Conservation (phyloP, 164 flowering plant species). For the Cinnamomum micranthum region DNA sequence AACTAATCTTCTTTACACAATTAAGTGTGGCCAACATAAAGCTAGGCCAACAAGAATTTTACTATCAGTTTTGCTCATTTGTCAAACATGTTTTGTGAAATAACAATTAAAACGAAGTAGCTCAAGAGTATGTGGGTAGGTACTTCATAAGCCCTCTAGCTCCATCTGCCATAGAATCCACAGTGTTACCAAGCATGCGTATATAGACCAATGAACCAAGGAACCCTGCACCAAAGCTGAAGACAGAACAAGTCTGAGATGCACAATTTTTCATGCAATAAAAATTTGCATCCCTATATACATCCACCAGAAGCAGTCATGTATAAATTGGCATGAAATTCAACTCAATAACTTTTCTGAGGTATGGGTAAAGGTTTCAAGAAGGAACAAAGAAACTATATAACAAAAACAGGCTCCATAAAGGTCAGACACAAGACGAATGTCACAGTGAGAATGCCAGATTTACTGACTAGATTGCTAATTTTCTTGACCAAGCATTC, state of each 20-base stretch:
- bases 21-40: background rate
- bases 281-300: background rate
- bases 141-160: slow-evolving; percentile 78
- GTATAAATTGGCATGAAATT: background rate
- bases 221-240: slow-evolving; percentile 89
- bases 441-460: too few relatives aligned
- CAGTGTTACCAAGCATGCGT: slow-evolving; percentile 85
- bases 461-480: too few relatives aligned
- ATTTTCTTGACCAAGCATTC: too few relatives aligned
- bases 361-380: too few relatives aligned
- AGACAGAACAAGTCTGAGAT: slow-evolving; percentile 12
- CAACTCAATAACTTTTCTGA: background rate
- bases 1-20: background rate
- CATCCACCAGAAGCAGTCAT: background rate
- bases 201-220: slow-evolving; percentile 86
- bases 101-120: background rate
- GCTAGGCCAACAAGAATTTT: background rate
- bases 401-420: too few relatives aligned
- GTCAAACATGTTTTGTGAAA: background rate
- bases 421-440: too few relatives aligned
- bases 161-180: slow-evolving; percentile 84
- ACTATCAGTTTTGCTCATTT: background rate
- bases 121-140: slow-evolving; percentile 3
- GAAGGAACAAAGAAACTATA: too few relatives aligned
- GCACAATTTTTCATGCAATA: background rate